Evolutionary conservation across 805 yeast genomes (phyloP), one percentile per base, ranked within the genome.

Genomic region (Monosporozyma aerobia): DNA sequence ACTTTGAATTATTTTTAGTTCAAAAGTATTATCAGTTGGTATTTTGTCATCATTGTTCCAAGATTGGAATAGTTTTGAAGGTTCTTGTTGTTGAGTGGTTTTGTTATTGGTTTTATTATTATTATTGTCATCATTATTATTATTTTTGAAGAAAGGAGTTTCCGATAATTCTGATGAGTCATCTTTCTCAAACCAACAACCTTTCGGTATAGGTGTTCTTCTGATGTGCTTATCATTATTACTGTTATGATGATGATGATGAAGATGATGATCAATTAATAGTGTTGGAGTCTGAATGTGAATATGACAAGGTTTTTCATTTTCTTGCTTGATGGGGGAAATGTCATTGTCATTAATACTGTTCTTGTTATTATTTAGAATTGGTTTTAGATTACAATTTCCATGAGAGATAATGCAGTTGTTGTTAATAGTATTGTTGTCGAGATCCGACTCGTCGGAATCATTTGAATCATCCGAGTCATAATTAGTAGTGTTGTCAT

Each of bases 1-100:
- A 33, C 68, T 64, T 47, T 61, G 56, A 23, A 58, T 39, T 59
- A 64, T 55, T 37, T 61, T 59, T 10, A 64, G 49, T 35, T 60
- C 58, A 41, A 63, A 57, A 29, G 22, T 44, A 25, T 39, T 23
- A 23, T 46, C 47, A 48, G 33, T 52, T 13, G 29, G 29, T 27
- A 3, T 16, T 10, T 9, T 11, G n/a, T 33, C 19, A 30, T 29
- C 3, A 10, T 22, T 22, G 9, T 32, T 37, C 48, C 39, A 33
- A 8, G 35, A 25, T 32, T 32, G 40, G 13, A 14, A 32, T 32
- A 46, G 33, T 33, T 46, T 10, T 4, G 13, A 13, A 22, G 19
- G 19, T 19, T 19, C 19, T 19, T 19, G 19, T 19, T 19, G 19
- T 19, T 19, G 19, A n/a, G n/a, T 46, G n/a, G 9, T 33, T 16